phyloP scores from a whole-genome alignment of 2,329 filamentous ascomycete genomes.

The Fusarium heterosporum region DNA sequence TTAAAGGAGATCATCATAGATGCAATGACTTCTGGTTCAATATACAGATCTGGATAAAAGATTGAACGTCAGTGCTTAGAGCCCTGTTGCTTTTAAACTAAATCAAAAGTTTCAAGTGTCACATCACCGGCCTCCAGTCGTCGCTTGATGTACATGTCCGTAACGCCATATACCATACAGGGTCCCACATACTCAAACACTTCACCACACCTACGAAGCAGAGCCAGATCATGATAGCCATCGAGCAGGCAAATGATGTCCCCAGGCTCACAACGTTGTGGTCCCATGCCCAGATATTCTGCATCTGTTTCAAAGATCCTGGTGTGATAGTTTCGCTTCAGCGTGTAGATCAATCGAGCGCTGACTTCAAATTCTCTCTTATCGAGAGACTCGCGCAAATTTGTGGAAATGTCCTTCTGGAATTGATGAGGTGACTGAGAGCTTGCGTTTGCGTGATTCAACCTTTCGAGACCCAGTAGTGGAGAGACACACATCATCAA shows the following conservation, averaged over 20 bases:
- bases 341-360: background rate
- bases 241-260: background rate
- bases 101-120: background rate
- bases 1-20: too few species aligned
- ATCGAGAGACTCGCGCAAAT: background rate
- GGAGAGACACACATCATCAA: background rate
- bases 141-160: slow-evolving; percentile 2
- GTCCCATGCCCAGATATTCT: background rate
- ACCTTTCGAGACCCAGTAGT: background rate
- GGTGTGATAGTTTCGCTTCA: slow-evolving; percentile 1
- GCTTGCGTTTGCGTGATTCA: background rate
- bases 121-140: background rate
- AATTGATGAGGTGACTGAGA: background rate
- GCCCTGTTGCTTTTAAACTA: background rate
- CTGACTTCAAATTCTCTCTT: background rate
- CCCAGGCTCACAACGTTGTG: background rate
- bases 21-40: too few species aligned
- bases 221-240: slow-evolving; percentile 2
- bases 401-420: background rate
- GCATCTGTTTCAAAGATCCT: background rate
- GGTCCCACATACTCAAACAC: background rate
- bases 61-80: too few species aligned
- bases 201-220: background rate
- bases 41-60: too few species aligned
- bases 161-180: background rate